phyloP scores from a whole-genome alignment of 2,329 filamentous ascomycete species.

The Diaporthe velutina region DNA sequence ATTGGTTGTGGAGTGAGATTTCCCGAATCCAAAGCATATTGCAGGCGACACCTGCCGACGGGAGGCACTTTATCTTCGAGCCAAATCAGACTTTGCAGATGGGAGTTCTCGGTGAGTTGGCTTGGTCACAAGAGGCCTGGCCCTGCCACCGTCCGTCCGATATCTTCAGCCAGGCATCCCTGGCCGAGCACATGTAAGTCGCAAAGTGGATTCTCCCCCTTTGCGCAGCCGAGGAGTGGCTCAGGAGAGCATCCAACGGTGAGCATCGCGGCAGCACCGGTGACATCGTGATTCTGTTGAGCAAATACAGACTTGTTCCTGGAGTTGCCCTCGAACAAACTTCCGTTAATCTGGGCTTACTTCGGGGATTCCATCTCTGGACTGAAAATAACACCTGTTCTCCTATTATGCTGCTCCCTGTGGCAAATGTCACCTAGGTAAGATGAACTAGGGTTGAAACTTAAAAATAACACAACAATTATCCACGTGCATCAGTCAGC shows the following conservation, averaged over 20 bases:
- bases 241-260: neutral
- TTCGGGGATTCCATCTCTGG: neutral
- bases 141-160: neutral
- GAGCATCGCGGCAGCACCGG: neutral
- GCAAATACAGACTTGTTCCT: neutral
- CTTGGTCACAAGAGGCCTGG: neutral
- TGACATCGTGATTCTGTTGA: neutral
- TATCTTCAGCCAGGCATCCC: neutral
- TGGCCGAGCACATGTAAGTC: neutral
- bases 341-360: neutral
- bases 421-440: neutral
- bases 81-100: neutral
- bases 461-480: neutral
- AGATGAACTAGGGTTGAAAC: neutral
- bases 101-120: neutral
- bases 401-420: neutral
- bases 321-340: neutral
- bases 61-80: neutral
- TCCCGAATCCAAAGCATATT: constrained; percentile 1
- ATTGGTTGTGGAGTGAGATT: neutral
- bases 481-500: neutral
- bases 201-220: neutral
- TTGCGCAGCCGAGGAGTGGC: neutral
- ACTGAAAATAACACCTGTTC: neutral
- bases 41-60: neutral